These are phyloP conservation scores for Lindgomyces ingoldianus DNA, from an alignment of 495 filamentous ascomycete genomes.

Conservation along the genomic window DNA sequence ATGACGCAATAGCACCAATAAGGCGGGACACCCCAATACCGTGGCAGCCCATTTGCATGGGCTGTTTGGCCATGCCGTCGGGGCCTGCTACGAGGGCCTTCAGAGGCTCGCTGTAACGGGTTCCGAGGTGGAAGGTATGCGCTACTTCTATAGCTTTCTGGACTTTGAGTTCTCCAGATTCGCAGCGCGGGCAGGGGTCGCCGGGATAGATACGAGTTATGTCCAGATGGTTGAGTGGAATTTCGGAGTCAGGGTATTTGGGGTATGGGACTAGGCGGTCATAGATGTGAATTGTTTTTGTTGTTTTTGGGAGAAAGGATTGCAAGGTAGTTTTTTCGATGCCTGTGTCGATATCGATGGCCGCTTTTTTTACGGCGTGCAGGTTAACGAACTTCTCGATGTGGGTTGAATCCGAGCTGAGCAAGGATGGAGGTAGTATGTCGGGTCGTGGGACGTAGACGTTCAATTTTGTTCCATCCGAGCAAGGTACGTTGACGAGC, in stretches of 20 bases:
- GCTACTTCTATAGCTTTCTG: constrained; percentile 83
- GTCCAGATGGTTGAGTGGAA: constrained; percentile 3
- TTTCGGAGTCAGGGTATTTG: constrained; percentile 11
- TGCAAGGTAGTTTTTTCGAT: constrained; percentile 54
- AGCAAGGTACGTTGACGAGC: constrained; percentile 32
- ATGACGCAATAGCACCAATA: constrained; percentile 79
- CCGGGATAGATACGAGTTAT: constrained; percentile 55
- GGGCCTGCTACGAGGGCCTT: constrained; percentile 56
- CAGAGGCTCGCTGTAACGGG: constrained; percentile 78
- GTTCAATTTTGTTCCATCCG: too few relatives aligned
- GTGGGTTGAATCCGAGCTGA: neutral
- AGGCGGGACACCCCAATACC: constrained; percentile 93
- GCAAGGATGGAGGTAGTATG: too few relatives aligned
- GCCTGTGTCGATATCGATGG: constrained; percentile 64
- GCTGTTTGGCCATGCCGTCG: constrained; percentile 45
- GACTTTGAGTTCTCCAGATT: constrained; percentile 60
- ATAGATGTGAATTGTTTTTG: constrained; percentile 11
- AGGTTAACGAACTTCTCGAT: constrained; percentile 61
- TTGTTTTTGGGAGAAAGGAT: constrained; percentile 14
- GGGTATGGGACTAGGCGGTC: constrained; percentile 6
- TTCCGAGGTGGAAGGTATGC: constrained; percentile 93
- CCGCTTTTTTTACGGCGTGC: constrained; percentile 66
- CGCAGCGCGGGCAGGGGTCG: constrained; percentile 72
- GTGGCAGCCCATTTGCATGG: constrained; percentile 92
- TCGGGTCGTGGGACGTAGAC: too few relatives aligned